Base-by-base conservation (phyloP, 139 green algal species). In the Micractinium sp. region DNA sequence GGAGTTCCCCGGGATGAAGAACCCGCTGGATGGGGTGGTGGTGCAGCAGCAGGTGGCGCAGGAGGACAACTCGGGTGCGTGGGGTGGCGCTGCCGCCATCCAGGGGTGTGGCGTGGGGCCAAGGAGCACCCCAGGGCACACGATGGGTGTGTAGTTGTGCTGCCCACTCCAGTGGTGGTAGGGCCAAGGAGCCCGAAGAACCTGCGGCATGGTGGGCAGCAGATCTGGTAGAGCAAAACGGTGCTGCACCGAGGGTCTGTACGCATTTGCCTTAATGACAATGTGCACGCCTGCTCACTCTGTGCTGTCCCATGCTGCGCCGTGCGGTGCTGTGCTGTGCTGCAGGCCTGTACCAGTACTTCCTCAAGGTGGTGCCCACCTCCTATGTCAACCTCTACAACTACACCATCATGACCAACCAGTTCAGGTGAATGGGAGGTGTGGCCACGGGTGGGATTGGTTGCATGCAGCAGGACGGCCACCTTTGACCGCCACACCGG, bases 301-400 rank as follows among this genome's bases (percentile, higher is more conserved):
- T 56, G 47, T 56, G 47, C 47, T 56, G 47, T 56, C 7, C 47
- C 47, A 56, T 9, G 47, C 47, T 56, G 47, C 47, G 47, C 47
- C 7, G 47, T 56, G 47, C 9, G 47, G 2, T 71, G 63, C 14
- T 23, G 14, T 4, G 12, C 63, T 71, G 20, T 71, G 63, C 23
- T 38, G 36, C 82, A 87, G 82, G 67, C 14, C 67, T 98, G 95
- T 98, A 95, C 91, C 97, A 99, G 88, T 99, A 99, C 90, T 99
- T 99, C 88, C 91, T 99, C 5, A 99, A 99, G 93, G 96, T 99
- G 22, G 98, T 99, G 67, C 98, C 98, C 18, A 99, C 98, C 12
- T 91, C 90, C 2, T 99, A 99, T 92, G 93, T 82, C 1, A 87
- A 95, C 86, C 41, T 94, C 0, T 56, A 74, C 13, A 96, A 96